A percentile compares a stretch with the other conserved stretches of the same genome.
phyloP scores from a whole-genome alignment of 176 grass and related monocot genomes.

The Avena eriantha region DNA sequence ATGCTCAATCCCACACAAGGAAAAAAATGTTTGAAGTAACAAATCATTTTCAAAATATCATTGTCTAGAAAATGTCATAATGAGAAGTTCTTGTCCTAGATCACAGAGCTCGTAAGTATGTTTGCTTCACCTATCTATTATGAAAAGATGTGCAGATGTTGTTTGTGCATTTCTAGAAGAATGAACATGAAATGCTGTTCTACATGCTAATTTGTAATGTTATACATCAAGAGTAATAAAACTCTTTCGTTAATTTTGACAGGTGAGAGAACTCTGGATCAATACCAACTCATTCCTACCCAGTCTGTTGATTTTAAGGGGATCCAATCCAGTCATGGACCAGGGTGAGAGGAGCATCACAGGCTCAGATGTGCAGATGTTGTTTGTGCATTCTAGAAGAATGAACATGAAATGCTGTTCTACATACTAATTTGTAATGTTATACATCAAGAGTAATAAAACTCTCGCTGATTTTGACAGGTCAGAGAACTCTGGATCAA shows the following conservation, averaged over 20 bases:
- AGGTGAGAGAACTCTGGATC: not conserved
- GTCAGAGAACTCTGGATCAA: not conserved
- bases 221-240: not conserved
- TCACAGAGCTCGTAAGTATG: not conserved
- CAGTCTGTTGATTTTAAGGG: not conserved
- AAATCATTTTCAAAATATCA: not conserved
- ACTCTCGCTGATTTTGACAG: not conserved
- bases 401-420: not conserved
- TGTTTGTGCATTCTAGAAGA: not conserved
- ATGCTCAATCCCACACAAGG: no score
- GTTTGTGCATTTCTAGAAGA: not conserved
- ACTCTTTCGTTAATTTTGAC: not conserved
- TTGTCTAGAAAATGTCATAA: slow-evolving; percentile 11
- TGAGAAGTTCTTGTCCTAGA: not conserved
- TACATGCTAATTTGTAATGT: not conserved
- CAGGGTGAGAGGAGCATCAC: not conserved
- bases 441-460: not conserved
- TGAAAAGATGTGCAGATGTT: not conserved
- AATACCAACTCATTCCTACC: not conserved
- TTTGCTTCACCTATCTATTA: not conserved
- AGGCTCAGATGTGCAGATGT: not conserved
- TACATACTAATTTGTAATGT: not conserved
- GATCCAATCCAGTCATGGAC: not conserved
- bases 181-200: not conserved
- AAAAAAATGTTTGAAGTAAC: not conserved